Evolutionary conservation across 1,284 basidiomycete genomes (phyloP).

Genomic region (Xanthoconium separans): DNA sequence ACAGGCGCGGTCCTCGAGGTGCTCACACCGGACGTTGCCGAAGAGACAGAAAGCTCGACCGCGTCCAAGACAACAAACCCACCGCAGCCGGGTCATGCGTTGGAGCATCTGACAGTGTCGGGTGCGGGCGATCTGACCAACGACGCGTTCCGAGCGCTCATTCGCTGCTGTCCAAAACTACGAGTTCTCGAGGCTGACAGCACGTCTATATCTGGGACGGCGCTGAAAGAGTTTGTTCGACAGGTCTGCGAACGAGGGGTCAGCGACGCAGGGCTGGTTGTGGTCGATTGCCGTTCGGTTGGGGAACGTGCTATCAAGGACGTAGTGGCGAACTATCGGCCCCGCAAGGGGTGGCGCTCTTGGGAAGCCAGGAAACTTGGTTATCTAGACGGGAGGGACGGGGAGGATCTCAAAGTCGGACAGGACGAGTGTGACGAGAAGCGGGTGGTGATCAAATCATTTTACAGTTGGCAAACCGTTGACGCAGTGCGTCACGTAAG

Average conservation of each 20-base stretch:
- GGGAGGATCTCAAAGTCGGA: constrained; percentile 58
- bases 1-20: constrained; percentile 68
- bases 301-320: constrained; percentile 63
- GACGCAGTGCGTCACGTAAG: constrained; percentile 64
- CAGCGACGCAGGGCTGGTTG: constrained; percentile 55
- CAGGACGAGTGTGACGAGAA: constrained; percentile 74
- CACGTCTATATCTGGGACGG: constrained; percentile 64
- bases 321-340: constrained; percentile 53
- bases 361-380: constrained; percentile 64
- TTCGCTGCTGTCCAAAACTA: constrained; percentile 63
- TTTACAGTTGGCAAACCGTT: constrained; percentile 84
- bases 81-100: constrained; percentile 53
- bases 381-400: constrained; percentile 68
- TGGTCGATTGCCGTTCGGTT: constrained; percentile 76
- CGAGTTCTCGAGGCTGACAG: constrained; percentile 74
- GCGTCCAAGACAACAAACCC: constrained; percentile 6
- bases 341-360: constrained; percentile 69
- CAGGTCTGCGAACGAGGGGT: constrained; percentile 49
- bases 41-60: not conserved
- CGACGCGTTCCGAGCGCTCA: constrained; percentile 61
- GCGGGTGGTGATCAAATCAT: constrained; percentile 80
- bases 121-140: constrained; percentile 63
- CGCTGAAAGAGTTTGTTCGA: constrained; percentile 69
- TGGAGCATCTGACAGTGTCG: constrained; percentile 78
- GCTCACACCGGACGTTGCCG: constrained; percentile 52